Base-by-base conservation (phyloP, 2,329 filamentous ascomycete species). In the Penicillium brasilianum region DNA sequence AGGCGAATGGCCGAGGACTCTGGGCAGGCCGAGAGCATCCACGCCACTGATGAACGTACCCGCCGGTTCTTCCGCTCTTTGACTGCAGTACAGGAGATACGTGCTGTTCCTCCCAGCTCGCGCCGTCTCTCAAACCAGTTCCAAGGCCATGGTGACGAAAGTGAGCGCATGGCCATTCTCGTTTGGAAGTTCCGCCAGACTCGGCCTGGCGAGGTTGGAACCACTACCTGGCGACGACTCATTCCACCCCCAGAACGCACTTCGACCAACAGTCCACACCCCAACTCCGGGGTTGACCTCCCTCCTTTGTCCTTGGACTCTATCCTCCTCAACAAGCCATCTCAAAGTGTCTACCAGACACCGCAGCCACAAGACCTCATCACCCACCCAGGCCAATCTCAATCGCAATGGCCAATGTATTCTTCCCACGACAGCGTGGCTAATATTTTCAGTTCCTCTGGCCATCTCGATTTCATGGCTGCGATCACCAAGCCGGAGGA, bases 121-220 rank as follows among this genome's bases (percentile, higher is more conserved):
- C 69, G 68, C 6, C 68, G 72, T 9, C 59, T 73, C 11, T 70
- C 74, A 1, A 72, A 66, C 43, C 69, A 69, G 34, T 72, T 71
- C 58, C 63, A 66, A 37, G 57, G 62, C 10, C 66, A 69, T n/a
- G 64, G 61, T 13, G 70, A 71, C 18, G 70, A 76, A 48, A 71
- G 72, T 44, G 75, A 77, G 63, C 71, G 77, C 28, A 77, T 81
- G 71, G 78, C 78, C 2, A 74, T 82, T 48, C 61, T 82, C 14
- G 71, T 80, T 18, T 82, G 80, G 80, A 80, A 77, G 55, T 82
- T 82, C 67, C 77, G 76, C 7, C 75, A 80, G 64, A 78, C 78
- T n/a, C 68, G 71, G 7, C 69, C 71, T 16, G 72, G 72, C 7
- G 74, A 79, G 58, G 75, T 75, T 25, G 79, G 78, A 32, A 78